These are phyloP conservation scores for Malus fusca DNA, from an alignment of 306 rosid genomes.

Conservation along the genomic window DNA sequence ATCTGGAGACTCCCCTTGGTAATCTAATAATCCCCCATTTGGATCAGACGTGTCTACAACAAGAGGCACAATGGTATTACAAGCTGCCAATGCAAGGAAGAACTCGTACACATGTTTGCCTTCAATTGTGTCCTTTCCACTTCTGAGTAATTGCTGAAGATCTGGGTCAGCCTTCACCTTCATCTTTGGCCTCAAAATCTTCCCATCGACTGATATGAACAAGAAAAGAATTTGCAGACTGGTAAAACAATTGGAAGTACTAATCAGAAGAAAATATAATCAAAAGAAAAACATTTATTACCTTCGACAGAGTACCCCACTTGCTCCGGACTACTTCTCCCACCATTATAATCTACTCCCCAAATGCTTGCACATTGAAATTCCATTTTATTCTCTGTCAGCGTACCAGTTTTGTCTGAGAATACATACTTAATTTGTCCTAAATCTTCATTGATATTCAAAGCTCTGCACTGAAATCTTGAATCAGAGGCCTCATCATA, in stretches of 20 bases:
- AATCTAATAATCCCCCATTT: slow-evolving; percentile 62
- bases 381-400: slow-evolving; percentile 97
- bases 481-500: slow-evolving; percentile 72
- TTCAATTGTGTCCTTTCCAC: slow-evolving; percentile 32
- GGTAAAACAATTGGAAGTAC: background rate
- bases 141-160: slow-evolving; percentile 46
- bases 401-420: slow-evolving; percentile 97
- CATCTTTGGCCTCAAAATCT: slow-evolving; percentile 66
- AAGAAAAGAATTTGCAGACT: slow-evolving; percentile 9
- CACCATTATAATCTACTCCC: slow-evolving; percentile 67
- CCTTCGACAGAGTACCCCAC: slow-evolving; percentile 52
- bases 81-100: slow-evolving; percentile 87
- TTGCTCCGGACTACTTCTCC: slow-evolving; percentile 27
- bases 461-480: slow-evolving; percentile 86
- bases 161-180: slow-evolving; percentile 58
- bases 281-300: slow-evolving; percentile 10
- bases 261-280: background rate
- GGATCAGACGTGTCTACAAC: slow-evolving; percentile 60
- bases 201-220: slow-evolving; percentile 53
- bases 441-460: slow-evolving; percentile 92
- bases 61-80: slow-evolving; percentile 97
- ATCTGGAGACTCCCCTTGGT: slow-evolving; percentile 99
- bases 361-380: slow-evolving; percentile 83
- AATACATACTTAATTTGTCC: slow-evolving; percentile 90
- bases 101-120: slow-evolving; percentile 58